Evolutionary conservation across 306 rosid genomes (phyloP), one percentile per base, ranked within the genome.

Genomic region (Calophaca sinica): DNA sequence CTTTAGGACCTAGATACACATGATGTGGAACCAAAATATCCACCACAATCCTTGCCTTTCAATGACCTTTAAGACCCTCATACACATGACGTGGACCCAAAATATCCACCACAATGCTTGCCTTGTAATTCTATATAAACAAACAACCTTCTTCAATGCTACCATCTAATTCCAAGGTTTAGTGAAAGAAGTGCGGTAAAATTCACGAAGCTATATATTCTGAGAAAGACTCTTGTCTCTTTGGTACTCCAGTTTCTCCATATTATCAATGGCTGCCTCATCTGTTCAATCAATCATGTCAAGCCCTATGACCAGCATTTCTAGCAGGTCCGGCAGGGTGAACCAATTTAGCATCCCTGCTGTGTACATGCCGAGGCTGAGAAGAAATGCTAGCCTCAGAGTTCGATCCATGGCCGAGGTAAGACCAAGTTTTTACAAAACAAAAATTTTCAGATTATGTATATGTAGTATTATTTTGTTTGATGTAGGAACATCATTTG

Each of bases 331-430:
- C 7, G 75, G 80, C 9, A 78, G 80, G 68, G 74, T 81, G 20
- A 86, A 46, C 75, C 86, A 68, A 9, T 61, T 62, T 57, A 65
- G 29, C 5, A 26, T 67, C 41, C 88, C 88, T 35, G 65, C 79
- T 12, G 5, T 52, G 0, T 49, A 60, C 57, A 33, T 9, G 39
- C 74, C 81, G 0, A 29, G 12, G 54, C 4, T 13, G 4, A 69
- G 63, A 35, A 86, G 83, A 61, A 74, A 41, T 75, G 75, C 60
- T 20, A 5, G 26, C 46, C 31, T 84, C 2, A 73, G 58, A 8
- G 87, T 84, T 42, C 39, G 86, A 9, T 73, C 81, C 57, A 84
- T 60, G 84, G 80, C 86, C 33, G 79, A 83, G 88, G 90, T 81
- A 80, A 33, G 3, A 33, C 4, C 4, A 33, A 5, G 14, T 4